Evolutionary conservation across 371 early-diverging fungal species (phyloP).

Genomic region (Mortierella sp.): DNA sequence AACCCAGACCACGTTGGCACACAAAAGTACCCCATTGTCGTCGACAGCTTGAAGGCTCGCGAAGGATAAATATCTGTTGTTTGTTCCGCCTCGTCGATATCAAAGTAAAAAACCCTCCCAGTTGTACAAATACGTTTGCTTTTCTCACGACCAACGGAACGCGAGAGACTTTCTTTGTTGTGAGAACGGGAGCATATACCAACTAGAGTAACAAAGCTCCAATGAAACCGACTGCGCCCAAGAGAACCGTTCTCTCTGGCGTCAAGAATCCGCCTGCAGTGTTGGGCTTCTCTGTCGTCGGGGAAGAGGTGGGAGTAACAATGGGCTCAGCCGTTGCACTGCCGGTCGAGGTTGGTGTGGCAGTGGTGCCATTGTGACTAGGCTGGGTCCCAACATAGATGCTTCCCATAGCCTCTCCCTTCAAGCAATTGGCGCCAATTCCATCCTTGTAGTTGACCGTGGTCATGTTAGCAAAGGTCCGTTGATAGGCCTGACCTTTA

Average conservation of each 20-base stretch:
- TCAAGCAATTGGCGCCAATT: slow-evolving; percentile 17
- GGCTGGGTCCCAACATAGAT: slow-evolving; percentile 7
- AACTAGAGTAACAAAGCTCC: no score
- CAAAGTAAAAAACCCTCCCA: background rate
- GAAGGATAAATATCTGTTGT: slow-evolving; percentile 16
- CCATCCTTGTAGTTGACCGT: slow-evolving; percentile 38
- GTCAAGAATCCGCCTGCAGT: slow-evolving; percentile 8
- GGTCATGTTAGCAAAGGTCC: slow-evolving; percentile 12
- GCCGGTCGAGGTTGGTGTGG: background rate
- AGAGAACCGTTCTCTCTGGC: slow-evolving; percentile 10
- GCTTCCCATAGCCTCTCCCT: slow-evolving; percentile 24
- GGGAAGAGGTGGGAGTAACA: background rate
- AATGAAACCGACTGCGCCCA: slow-evolving; percentile 27
- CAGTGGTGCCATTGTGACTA: background rate
- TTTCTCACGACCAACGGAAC: background rate
- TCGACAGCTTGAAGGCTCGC: slow-evolving; percentile 19
- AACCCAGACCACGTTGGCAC: slow-evolving; percentile 34
- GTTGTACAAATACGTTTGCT: background rate
- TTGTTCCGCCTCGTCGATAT: background rate
- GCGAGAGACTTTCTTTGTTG: background rate
- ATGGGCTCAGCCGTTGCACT: slow-evolving; percentile 9
- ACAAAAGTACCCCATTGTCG: slow-evolving; percentile 35
- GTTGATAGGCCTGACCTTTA: slow-evolving; percentile 20
- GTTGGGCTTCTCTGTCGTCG: background rate
- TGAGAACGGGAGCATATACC: slow-evolving; percentile 29